Evolutionary conservation across 305 asterid genomes (phyloP).

Genomic region (Fraxinus albicans): DNA sequence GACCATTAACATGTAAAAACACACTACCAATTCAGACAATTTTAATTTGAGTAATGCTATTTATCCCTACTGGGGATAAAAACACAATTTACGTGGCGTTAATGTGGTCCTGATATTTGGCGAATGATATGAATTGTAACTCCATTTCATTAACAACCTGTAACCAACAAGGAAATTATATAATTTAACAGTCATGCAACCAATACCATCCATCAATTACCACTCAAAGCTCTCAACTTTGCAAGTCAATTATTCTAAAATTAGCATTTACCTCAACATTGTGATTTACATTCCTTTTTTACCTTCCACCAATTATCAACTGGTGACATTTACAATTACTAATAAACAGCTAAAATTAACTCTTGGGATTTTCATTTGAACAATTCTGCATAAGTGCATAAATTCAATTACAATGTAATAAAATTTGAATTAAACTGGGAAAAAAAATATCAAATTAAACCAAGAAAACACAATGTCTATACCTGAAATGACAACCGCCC

Average conservation of each 20-base stretch:
- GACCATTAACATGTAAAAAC: neutral
- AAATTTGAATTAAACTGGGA: neutral
- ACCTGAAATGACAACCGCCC: slow-evolving; percentile 93
- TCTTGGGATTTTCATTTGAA: neutral
- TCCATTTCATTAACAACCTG: neutral
- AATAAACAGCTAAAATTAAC: neutral
- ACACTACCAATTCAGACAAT: neutral
- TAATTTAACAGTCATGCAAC: neutral
- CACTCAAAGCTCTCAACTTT: neutral
- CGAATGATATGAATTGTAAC: neutral
- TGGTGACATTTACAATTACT: neutral
- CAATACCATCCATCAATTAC: neutral
- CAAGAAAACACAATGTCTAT: slow-evolving; percentile 19
- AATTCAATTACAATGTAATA: neutral
- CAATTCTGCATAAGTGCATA: neutral
- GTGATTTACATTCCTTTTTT: neutral
- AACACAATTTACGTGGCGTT: no score
- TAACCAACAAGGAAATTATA: neutral
- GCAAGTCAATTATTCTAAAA: neutral
- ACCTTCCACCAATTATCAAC: neutral
- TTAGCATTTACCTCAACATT: neutral
- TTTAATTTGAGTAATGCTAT: neutral
- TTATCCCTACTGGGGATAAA: no score
- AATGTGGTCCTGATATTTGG: no score
- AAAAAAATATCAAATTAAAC: neutral